Base-by-base conservation (phyloP, 1,284 basidiomycete genomes). In the Apiotrichum domesticum region DNA sequence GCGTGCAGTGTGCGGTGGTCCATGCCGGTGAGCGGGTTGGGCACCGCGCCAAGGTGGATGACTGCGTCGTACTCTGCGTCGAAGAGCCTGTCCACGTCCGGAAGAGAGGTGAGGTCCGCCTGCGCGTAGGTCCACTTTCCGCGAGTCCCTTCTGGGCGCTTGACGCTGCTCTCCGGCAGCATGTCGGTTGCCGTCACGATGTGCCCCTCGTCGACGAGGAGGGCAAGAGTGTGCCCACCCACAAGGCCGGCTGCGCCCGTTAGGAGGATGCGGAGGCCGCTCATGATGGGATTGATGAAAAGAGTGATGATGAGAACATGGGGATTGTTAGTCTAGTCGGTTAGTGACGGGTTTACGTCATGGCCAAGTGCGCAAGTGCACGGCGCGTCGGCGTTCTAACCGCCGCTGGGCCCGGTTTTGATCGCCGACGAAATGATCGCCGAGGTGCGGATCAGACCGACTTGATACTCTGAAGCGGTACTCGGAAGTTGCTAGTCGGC, bases 41-140 rank as follows among this genome's bases (percentile, higher is more conserved):
- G 73, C 15, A 73, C 71, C 3, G 74, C 74, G 11, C 70, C 74
- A 13, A 77, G 62, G 57, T 78, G 77, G 34, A 78, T 69, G 9
- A 77, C 66, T 13, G 66, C 75, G 53, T 75, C 70, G 51, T 66
- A 58, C 4, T 7, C 29, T 6, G n/a, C 3, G n/a, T 8, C 40
- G 45, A 74, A 64, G 6, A 70, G 58, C 9, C 48, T 51, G 33
- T 72, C 65, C 21, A 71, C 60, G 21, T 57, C 61, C 13, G 53
- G 37, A 48, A 67, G 32, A 5, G 61, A 61, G 2, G 56, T 54
- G 35, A 75, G 62, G 57, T 77, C 73, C 33, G 65, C 65, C 6
- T 62, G 37, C 11, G 54, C 34, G 51, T 69, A 67, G 4, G 43
- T 43, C 14, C 51, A 53, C 21, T 39, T 41, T n/a, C 63, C 4